phyloP scores from a whole-genome alignment of 2,329 filamentous ascomycete species.

The Colletotrichum tamarilloi region DNA sequence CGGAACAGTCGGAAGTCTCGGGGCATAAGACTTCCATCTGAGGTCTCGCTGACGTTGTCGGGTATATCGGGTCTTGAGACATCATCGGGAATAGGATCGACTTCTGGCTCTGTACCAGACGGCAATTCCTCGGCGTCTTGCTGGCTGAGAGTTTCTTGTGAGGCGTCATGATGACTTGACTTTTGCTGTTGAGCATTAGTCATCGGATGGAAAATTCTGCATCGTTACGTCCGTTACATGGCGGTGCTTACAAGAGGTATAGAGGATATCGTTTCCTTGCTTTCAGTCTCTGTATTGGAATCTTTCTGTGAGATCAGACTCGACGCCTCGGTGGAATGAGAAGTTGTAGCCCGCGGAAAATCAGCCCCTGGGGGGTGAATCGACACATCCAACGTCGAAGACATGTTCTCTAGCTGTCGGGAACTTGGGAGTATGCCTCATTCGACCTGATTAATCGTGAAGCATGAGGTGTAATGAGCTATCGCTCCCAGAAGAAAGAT shows the following conservation, averaged over 20 bases:
- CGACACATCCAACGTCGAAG: background rate
- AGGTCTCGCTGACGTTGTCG: background rate
- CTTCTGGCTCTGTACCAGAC: background rate
- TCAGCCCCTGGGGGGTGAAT: accelerated
- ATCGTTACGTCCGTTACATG: background rate
- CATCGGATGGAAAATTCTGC: background rate
- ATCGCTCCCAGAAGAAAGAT: too few relatives aligned
- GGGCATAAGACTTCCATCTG: accelerated
- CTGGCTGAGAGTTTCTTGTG: background rate
- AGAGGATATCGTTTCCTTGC: background rate
- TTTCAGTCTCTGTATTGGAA: background rate
- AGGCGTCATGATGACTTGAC: background rate
- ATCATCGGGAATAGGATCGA: background rate
- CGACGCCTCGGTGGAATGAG: background rate
- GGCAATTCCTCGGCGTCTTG: background rate
- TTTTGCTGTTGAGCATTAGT: background rate
- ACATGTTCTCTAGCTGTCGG: background rate
- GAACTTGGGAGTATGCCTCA: too few relatives aligned
- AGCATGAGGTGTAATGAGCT: too few relatives aligned
- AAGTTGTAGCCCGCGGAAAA: background rate
- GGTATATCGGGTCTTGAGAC: background rate
- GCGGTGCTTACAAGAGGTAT: background rate
- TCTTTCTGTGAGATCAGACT: background rate
- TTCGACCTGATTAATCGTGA: too few relatives aligned
- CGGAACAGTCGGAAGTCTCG: background rate